Evolutionary conservation across 768 basidiomycete genomes (phyloP).

Genomic region (Tricholoma bakamatsutake): DNA sequence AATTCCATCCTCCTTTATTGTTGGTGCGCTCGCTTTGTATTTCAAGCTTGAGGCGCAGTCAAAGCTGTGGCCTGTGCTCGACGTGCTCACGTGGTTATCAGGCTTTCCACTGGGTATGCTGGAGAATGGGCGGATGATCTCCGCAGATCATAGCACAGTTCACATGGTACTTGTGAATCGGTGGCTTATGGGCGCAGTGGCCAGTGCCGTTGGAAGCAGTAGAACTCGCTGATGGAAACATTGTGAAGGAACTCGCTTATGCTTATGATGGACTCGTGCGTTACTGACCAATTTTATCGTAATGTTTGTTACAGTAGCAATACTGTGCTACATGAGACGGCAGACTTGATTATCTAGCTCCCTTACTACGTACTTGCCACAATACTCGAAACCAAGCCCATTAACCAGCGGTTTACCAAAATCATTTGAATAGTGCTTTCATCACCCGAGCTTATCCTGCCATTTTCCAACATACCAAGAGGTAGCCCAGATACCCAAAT

Average conservation of each 20-base stretch:
- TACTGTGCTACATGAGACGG: neutral
- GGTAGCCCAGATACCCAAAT: conserved; percentile 22
- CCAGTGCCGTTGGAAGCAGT: conserved; percentile 18
- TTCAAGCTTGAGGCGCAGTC: conserved; percentile 7
- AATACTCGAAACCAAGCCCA: conserved; percentile 20
- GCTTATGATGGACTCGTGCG: neutral
- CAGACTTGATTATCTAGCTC: neutral
- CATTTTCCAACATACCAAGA: conserved; percentile 21
- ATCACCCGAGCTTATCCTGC: conserved; percentile 17
- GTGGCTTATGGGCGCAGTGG: conserved; percentile 24
- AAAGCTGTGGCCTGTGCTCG: conserved; percentile 20
- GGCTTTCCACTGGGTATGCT: conserved; percentile 22
- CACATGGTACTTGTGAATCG: conserved; percentile 21
- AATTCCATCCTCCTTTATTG: conserved; percentile 10
- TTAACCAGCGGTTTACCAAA: conserved; percentile 22
- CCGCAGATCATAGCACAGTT: conserved; percentile 18
- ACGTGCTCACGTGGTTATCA: conserved; percentile 20
- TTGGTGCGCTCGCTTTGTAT: conserved; percentile 14
- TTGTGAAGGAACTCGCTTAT: neutral
- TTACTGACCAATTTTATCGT: neutral
- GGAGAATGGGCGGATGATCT: conserved; percentile 19
- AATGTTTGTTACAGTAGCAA: neutral
- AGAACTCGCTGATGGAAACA: conserved; percentile 13
- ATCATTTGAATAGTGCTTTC: conserved; percentile 20
- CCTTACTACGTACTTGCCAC: conserved; percentile 10